Percentiles rank a stretch among this genome's conserved stretches.
Conservation (phyloP, 1,284 basidiomycete genomes). For the Cryptococcus sp. region DNA sequence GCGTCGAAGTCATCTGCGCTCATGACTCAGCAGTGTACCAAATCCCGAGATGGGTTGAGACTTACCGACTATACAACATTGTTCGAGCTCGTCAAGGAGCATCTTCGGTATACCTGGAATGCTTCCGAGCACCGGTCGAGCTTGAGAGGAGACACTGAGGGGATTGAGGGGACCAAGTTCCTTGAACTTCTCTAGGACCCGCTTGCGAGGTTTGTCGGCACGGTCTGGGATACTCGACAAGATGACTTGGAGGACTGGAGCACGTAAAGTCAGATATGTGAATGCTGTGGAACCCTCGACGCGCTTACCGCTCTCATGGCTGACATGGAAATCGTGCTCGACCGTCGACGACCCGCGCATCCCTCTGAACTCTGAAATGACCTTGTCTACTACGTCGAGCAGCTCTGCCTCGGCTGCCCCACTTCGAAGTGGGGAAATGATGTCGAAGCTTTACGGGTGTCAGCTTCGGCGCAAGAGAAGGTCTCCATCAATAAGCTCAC, state of each 20-base stretch:
- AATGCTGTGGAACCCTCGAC: background rate
- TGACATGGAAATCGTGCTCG: conserved; percentile 53
- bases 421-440: conserved; percentile 50
- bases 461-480: background rate
- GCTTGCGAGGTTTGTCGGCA: conserved; percentile 29
- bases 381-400: conserved; percentile 52
- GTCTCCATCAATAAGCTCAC: conserved; percentile 15
- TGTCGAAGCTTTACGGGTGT: conserved; percentile 46
- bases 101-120: conserved; percentile 37
- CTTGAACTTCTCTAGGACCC: conserved; percentile 43
- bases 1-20: conserved; percentile 38
- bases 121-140: conserved; percentile 29
- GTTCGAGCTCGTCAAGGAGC: conserved; percentile 45
- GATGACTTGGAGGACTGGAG: conserved; percentile 42
- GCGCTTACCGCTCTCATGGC: conserved; percentile 43
- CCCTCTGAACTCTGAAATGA: conserved; percentile 50
- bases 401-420: conserved; percentile 52
- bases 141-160: conserved; percentile 22
- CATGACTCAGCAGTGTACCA: background rate
- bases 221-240: conserved; percentile 36
- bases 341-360: conserved; percentile 30
- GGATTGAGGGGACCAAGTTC: conserved; percentile 25
- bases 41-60: background rate
- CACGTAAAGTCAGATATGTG: background rate
- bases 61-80: conserved; percentile 71